Base-by-base conservation (phyloP, 495 filamentous ascomycete species). In the Pseudevernia furfuracea region DNA sequence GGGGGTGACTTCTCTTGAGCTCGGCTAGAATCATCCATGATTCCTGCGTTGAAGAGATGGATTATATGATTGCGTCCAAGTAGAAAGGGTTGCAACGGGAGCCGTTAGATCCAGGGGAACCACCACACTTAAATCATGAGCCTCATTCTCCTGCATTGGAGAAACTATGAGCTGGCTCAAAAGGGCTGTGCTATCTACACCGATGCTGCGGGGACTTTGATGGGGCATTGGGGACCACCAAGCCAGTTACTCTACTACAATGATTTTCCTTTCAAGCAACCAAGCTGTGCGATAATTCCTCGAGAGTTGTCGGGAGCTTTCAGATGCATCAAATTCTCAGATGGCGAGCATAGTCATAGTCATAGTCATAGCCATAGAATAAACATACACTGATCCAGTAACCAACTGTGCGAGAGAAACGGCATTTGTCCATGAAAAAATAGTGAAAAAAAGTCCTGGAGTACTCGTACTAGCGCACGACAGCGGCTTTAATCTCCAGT, bases 91-190 rank as follows among this genome's bases (percentile, higher is more conserved):
- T 55, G 30, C 52, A 34, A 34, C 52, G 52, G 52, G 52, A 55
- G 52, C 52, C 52, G 52, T 55, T 55, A 55, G 52, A 55, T 55
- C 25, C 52, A 55, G 52, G 52, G 52, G 52, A 34, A 55, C 52
- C 17, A 55, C 17, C 52, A 32, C 52, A 30, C 52, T 55, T 55
- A 55, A 41, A 55, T 55, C 52, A 34, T 55, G 52, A 55, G 52
- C 52, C 52, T 55, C 52, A 55, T 32, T 55, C 9, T 55, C 52
- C 30, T 55, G 52, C 52, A 55, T 55, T 30, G 52, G 52, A 21
- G 30, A 55, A 23, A 55, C 19, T 34, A 55, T 55, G 52, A 55
- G 30, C 30, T 55, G 52, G 52, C 52, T 55, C 17, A 21, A 55
- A 55, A 36, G 52, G 52, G 52, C 52, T 34, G 30, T 55, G 28